Base-by-base conservation (phyloP, 176 grass and related monocot species). In the Triticum urartu region DNA sequence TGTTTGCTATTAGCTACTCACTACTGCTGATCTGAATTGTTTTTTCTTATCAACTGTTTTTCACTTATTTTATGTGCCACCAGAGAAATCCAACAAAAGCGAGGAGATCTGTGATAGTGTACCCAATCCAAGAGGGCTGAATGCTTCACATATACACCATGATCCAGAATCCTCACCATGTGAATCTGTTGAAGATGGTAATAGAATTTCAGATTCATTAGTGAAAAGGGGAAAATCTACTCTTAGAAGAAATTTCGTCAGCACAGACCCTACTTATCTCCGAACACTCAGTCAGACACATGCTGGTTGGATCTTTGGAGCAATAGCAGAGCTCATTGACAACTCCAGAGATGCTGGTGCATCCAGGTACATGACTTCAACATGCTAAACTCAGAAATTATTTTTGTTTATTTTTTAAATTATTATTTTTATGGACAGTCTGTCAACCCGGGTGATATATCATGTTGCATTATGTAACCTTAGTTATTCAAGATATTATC, bases 241-340 rank as follows among this genome's bases (percentile, higher is more conserved):
- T 58, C 63, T 70, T 63, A 45, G 79, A 63, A 92, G 80, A 92
- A 97, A 88, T 80, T 94, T 93, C 26, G 81, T 86, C 4, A 91
- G 87, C 64, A 92, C 92, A 39, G 82, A 97, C 48, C 95, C 92
- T 21, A 93, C 90, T 69, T 97, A 97, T 84, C 82, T 97, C 70
- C 81, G 75, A 33, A 97, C 95, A 56, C 91, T 97, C n/a, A 91
- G 95, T 79, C 92, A 97, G 76, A 88, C 92, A 82, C 95, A 93
- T 88, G 95, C 90, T 72, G 75, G 88, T 40, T 97, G 95, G 95
- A 93, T 97, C 35, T 97, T 97, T 90, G 95, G 95, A 78, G 95
- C 91, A 74, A 83, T 97, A 84, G 92, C 95, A 76, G 95, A 97
- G 89, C 89, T 97, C 64, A 88, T 97, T 71, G 95, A 97, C 72